Conservation (phyloP, 1,284 basidiomycete genomes). For the Singerocomus rubriflavus region DNA sequence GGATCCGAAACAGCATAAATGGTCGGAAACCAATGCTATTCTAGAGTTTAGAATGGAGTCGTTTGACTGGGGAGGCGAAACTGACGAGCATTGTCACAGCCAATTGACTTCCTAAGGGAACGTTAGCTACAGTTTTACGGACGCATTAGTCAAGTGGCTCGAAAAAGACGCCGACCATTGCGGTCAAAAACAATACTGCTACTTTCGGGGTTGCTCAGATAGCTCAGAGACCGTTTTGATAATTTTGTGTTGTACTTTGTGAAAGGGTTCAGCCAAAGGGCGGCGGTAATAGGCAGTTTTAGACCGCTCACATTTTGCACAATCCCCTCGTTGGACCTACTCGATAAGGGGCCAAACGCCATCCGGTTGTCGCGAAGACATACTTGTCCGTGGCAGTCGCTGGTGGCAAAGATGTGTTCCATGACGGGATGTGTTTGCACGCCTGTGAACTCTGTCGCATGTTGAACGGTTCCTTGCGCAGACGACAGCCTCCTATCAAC, state of each 20-base stretch:
- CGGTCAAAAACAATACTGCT: constrained; percentile 65
- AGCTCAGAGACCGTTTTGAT: constrained; percentile 38
- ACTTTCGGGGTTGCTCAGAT: constrained; percentile 57
- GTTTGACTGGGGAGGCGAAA: constrained; percentile 3
- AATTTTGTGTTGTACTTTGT: constrained; percentile 63
- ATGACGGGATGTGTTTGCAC: constrained; percentile 62
- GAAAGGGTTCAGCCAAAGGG: constrained; percentile 8
- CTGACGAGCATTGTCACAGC: constrained; percentile 64
- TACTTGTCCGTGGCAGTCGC: constrained; percentile 54
- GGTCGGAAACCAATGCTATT: constrained; percentile 63
- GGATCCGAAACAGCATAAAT: constrained; percentile 65
- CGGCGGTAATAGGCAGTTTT: constrained; percentile 7
- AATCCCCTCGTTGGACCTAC: constrained; percentile 48
- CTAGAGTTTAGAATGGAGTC: constrained; percentile 3
- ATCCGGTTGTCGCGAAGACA: constrained; percentile 74
- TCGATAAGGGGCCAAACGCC: constrained; percentile 56
- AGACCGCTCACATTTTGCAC: constrained; percentile 44
- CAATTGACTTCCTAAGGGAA: constrained; percentile 50
- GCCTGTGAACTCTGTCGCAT: constrained; percentile 54
- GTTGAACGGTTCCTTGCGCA: constrained; percentile 50
- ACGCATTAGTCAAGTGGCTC: constrained; percentile 6
- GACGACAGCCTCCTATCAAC: constrained; percentile 32
- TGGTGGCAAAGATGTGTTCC: constrained; percentile 64
- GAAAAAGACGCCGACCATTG: constrained; percentile 43
- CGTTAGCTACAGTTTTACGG: constrained; percentile 4